Percentiles rank a stretch among this genome's conserved stretches.
Evolutionary conservation across 1,284 basidiomycete genomes (phyloP).

Genomic region (Ustilago cynodontis): DNA sequence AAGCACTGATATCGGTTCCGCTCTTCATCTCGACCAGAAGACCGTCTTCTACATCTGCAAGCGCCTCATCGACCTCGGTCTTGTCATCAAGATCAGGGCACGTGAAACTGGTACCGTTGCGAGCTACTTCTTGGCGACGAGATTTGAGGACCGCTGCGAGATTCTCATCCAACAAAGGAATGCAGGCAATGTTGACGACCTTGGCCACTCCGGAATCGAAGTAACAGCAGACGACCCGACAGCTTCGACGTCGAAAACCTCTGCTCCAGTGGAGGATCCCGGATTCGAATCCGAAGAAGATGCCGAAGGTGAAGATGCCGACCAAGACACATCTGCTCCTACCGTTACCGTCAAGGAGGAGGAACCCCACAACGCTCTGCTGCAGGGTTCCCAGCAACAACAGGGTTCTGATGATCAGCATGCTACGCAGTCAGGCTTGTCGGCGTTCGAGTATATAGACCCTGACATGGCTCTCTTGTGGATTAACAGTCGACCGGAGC

Average conservation of each 20-base stretch:
- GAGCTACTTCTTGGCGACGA: conserved; percentile 47
- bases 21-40: conserved; percentile 88
- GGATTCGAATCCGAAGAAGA: conserved; percentile 8
- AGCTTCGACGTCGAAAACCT: background rate
- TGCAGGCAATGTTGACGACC: conserved; percentile 26
- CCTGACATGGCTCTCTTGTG: conserved; percentile 42
- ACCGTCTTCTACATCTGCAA: conserved; percentile 78
- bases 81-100: conserved; percentile 54
- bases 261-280: conserved; percentile 16
- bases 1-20: conserved; percentile 80
- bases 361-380: conserved; percentile 11
- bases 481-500: conserved; percentile 55
- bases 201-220: conserved; percentile 4
- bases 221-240: background rate
- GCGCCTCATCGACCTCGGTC: conserved; percentile 46
- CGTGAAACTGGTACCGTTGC: conserved; percentile 59
- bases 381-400: background rate
- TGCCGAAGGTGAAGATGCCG: conserved; percentile 11
- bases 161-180: conserved; percentile 50
- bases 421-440: background rate
- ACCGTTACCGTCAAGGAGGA: conserved; percentile 33
- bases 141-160: conserved; percentile 47
- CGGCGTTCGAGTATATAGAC: conserved; percentile 42
- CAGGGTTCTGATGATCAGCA: background rate
- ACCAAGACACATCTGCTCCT: conserved; percentile 22